These are phyloP conservation scores for Cichorium intybus DNA, from an alignment of 140 eudicot species.

Conservation along the genomic window DNA sequence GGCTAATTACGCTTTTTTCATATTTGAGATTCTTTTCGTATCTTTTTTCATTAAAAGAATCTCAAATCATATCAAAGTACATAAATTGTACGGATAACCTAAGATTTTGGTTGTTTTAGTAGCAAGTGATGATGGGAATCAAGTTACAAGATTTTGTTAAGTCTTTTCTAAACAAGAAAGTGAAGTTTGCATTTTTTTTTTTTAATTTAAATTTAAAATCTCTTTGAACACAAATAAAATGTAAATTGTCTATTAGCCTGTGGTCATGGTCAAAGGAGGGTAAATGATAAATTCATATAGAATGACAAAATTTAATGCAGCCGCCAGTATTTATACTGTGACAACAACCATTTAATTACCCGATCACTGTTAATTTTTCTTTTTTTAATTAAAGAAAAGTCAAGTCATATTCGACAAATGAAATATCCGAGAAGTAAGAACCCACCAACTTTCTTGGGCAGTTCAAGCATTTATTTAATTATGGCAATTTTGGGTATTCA, in stretches of 20 bases:
- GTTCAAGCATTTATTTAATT: constrained; percentile 27
- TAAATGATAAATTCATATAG: constrained; percentile 26
- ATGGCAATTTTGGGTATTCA: constrained; percentile 25
- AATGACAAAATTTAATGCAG: constrained; percentile 17
- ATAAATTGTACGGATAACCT: constrained; percentile 18
- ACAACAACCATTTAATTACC: constrained; percentile 17
- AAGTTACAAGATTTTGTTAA: constrained; percentile 7
- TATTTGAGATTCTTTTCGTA: constrained; percentile 14
- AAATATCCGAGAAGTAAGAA: constrained; percentile 15
- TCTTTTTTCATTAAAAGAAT: constrained; percentile 27
- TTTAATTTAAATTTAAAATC: not conserved
- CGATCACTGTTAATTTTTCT: not conserved
- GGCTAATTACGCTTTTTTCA: constrained; percentile 13
- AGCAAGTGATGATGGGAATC: constrained; percentile 20
- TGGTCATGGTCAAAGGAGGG: constrained; percentile 15
- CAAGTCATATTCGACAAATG: constrained; percentile 13
- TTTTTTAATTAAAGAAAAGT: not conserved
- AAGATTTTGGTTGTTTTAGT: constrained; percentile 19
- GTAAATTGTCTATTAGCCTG: constrained; percentile 29
- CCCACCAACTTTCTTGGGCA: constrained; percentile 34
- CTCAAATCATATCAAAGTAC: constrained; percentile 24
- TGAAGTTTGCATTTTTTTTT: not conserved
- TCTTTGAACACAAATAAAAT: not conserved
- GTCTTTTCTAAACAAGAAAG: not conserved
- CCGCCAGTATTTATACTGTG: constrained; percentile 22